A percentile compares a stretch with the other conserved stretches of the same genome.
phyloP scores from a whole-genome alignment of 495 filamentous ascomycete species.

The Xylaria venustula region DNA sequence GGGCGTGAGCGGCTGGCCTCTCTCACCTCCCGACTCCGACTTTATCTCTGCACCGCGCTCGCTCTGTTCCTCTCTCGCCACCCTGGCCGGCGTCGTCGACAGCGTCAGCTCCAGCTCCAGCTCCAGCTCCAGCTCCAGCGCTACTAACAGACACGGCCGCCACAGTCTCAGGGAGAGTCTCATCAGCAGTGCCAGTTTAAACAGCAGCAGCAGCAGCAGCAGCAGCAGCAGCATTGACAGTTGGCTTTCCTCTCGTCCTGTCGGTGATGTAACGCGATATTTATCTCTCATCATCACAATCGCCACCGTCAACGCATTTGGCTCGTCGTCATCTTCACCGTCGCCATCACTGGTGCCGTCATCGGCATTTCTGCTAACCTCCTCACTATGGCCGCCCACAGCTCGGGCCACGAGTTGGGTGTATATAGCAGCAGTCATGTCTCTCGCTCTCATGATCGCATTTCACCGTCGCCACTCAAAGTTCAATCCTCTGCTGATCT shows the following conservation, averaged over 20 bases:
- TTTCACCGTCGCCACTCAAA: background rate
- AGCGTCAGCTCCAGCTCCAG: background rate
- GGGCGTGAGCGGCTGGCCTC: constrained; percentile 10
- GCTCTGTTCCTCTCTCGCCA: constrained; percentile 6
- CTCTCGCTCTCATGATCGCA: background rate
- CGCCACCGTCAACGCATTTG: background rate
- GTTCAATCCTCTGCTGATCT: background rate
- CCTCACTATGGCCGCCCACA: background rate
- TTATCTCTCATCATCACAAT: background rate
- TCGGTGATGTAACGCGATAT: background rate
- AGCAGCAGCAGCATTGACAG: background rate
- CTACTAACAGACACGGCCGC: background rate
- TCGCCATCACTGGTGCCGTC: background rate
- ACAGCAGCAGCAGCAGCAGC: no score
- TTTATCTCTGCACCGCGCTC: background rate
- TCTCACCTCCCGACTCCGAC: background rate
- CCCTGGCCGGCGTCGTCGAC: background rate
- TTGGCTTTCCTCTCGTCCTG: background rate
- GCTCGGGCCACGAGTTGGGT: constrained; percentile 2
- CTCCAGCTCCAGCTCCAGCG: no score
- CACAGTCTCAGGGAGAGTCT: no score
- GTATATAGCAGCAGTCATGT: background rate
- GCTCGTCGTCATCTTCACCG: background rate
- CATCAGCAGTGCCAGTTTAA: no score
- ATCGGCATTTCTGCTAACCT: background rate